Percentiles rank a stretch among this genome's conserved stretches.
These are phyloP conservation scores for Tulasnella sp. DNA, from an alignment of 768 basidiomycete species.

Conservation along the genomic window DNA sequence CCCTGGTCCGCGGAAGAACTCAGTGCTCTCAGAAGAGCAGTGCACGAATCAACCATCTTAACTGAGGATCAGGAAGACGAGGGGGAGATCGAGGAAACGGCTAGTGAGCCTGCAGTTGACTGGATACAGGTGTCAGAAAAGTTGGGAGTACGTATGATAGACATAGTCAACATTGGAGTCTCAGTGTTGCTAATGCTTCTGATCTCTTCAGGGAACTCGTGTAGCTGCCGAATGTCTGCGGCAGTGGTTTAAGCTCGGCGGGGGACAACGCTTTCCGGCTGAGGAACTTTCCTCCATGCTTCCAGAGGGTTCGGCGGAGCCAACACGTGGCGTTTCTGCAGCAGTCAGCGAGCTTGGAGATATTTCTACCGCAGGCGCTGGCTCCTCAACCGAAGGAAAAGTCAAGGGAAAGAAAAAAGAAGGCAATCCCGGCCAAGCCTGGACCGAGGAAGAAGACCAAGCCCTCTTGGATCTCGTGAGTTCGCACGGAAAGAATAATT, in stretches of 20 bases:
- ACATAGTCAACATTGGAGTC: not conserved
- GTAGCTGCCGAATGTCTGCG: constrained; percentile 26
- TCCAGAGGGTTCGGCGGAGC: not conserved
- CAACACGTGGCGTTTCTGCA: not conserved
- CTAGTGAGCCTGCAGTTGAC: constrained; percentile 6
- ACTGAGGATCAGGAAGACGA: not conserved
- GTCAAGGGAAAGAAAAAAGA: not conserved
- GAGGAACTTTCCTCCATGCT: not conserved
- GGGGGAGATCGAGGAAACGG: not conserved
- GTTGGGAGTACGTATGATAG: not conserved
- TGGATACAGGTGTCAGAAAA: constrained; percentile 20
- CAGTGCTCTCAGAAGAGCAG: not conserved
- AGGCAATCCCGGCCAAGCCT: constrained; percentile 67
- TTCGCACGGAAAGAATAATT: constrained; percentile 59
- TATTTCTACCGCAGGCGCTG: not conserved
- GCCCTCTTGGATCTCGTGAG: constrained; percentile 51
- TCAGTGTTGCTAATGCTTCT: not conserved
- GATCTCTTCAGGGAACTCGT: constrained; percentile 13
- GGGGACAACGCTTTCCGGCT: not conserved
- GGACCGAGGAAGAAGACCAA: constrained; percentile 74
- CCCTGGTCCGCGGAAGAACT: constrained; percentile 15
- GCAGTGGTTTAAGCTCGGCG: constrained; percentile 15
- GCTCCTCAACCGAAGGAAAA: not conserved
- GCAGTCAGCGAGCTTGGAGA: not conserved
- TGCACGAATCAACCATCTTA: not conserved